A percentile compares a stretch with the other conserved stretches of the same genome.
phyloP scores from a whole-genome alignment of 1,284 basidiomycete species.

The Inonotus obliquus region DNA sequence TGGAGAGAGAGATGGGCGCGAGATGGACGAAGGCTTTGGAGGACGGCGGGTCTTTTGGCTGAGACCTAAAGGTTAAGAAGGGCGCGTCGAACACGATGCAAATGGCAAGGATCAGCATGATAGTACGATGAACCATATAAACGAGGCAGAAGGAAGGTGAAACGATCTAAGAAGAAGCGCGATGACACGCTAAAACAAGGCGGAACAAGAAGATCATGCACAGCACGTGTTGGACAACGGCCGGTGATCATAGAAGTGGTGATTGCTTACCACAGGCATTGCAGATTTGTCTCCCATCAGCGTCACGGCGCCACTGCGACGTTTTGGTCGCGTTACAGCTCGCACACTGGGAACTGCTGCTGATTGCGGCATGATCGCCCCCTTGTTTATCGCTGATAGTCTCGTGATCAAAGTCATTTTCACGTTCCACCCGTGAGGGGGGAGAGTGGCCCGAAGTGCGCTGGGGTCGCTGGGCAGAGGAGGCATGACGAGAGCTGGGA shows the following conservation, averaged over 20 bases:
- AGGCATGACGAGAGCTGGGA: constrained; percentile 10
- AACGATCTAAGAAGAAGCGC: constrained; percentile 6
- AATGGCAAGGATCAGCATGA: constrained; percentile 19
- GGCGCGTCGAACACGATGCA: constrained; percentile 23
- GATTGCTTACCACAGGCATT: constrained; percentile 79
- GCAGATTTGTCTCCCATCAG: constrained; percentile 76
- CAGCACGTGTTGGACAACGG: constrained; percentile 26
- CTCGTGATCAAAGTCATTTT: constrained; percentile 30
- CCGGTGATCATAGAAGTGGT: constrained; percentile 28
- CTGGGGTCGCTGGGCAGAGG: constrained; percentile 8
- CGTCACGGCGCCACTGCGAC: constrained; percentile 78
- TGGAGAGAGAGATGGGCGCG: constrained; percentile 34
- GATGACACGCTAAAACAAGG: constrained; percentile 11
- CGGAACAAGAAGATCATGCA: constrained; percentile 12
- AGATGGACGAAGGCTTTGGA: constrained; percentile 47
- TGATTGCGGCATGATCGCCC: constrained; percentile 15
- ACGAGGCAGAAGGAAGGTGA: constrained; percentile 16
- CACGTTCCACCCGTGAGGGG: constrained; percentile 1
- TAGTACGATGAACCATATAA: constrained; percentile 19
- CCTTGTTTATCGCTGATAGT: constrained; percentile 16
- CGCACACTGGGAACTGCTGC: constrained; percentile 41
- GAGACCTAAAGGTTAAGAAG: constrained; percentile 42
- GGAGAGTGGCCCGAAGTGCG: constrained; percentile 4
- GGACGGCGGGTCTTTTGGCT: constrained; percentile 66
- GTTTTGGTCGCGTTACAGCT: constrained; percentile 73